phyloP scores from a whole-genome alignment of 2,329 filamentous ascomycete genomes.

The Hymenoscyphus occultus region DNA sequence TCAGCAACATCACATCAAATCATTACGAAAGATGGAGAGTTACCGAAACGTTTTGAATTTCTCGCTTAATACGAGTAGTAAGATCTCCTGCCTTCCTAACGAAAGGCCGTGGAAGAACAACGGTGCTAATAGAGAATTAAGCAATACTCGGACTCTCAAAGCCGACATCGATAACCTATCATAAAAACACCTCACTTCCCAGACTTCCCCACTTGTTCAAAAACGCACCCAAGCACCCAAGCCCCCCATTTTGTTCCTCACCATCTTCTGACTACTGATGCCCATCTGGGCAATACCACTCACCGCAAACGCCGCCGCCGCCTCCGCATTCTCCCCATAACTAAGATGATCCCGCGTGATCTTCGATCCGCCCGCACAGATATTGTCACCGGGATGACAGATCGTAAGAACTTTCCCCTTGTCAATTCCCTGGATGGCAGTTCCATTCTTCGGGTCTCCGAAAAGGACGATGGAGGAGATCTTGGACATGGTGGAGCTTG shows the following conservation, averaged over 20 bases:
- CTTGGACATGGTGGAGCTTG: slow-evolving; percentile 19
- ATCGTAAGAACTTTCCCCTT: slow-evolving; percentile 25
- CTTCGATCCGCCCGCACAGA: slow-evolving; percentile 26
- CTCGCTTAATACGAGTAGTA: no score
- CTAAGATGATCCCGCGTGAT: slow-evolving; percentile 25
- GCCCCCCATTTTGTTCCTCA: neutral
- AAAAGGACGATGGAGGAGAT: slow-evolving; percentile 29
- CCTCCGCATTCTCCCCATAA: slow-evolving; percentile 26
- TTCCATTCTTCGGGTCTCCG: slow-evolving; percentile 33
- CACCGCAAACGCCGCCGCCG: slow-evolving; percentile 30
- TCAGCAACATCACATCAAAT: no score
- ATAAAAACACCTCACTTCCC: neutral
- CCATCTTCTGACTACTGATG: slow-evolving; percentile 28
- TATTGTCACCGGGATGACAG: slow-evolving; percentile 27
- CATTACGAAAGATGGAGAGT: no score
- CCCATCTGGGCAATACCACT: slow-evolving; percentile 24
- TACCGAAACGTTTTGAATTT: no score
- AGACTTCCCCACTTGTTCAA: neutral
- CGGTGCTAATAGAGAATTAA: no score
- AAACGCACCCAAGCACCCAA: neutral
- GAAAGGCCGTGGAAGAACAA: no score
- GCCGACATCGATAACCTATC: neutral
- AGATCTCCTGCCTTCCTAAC: no score
- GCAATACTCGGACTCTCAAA: neutral
- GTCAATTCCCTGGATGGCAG: slow-evolving; percentile 24